A percentile compares a stretch with the other conserved stretches of the same genome.
These are phyloP conservation scores for Puccinia coronata DNA, from an alignment of 1,284 basidiomycete species.

Conservation along the genomic window DNA sequence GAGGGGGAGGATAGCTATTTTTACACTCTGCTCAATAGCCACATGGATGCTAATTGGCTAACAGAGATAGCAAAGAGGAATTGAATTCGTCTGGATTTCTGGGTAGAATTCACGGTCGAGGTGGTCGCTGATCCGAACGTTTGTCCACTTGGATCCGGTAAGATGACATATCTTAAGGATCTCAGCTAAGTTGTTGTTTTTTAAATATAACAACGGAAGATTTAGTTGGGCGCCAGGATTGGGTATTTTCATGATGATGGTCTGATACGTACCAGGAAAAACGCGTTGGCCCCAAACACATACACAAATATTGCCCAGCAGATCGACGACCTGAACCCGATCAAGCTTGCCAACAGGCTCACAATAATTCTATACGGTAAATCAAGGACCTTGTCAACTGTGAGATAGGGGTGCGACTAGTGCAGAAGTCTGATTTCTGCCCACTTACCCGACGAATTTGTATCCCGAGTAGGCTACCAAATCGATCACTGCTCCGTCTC, in stretches of 20 bases:
- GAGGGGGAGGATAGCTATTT: background rate
- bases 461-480: conserved; percentile 80
- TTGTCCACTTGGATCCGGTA: conserved; percentile 67
- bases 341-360: conserved; percentile 68
- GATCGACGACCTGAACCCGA: conserved; percentile 67
- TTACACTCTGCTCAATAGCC: conserved; percentile 53
- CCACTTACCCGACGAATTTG: conserved; percentile 94
- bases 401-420: background rate
- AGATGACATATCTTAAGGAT: conserved; percentile 83
- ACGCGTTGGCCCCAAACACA: conserved; percentile 81
- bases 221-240: too few species aligned
- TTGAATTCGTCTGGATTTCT: conserved; percentile 77
- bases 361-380: conserved; percentile 67
- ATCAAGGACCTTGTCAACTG: background rate
- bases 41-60: conserved; percentile 80
- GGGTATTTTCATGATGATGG: too few species aligned
- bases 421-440: conserved; percentile 41
- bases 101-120: conserved; percentile 74
- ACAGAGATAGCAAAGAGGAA: conserved; percentile 75
- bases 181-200: conserved; percentile 70
- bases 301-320: conserved; percentile 78
- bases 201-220: too few species aligned
- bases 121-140: conserved; percentile 61
- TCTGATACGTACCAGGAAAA: conserved; percentile 77
- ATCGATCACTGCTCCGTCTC: conserved; percentile 69